Conservation (phyloP, 345 rosid species). For the Citrus medica region DNA sequence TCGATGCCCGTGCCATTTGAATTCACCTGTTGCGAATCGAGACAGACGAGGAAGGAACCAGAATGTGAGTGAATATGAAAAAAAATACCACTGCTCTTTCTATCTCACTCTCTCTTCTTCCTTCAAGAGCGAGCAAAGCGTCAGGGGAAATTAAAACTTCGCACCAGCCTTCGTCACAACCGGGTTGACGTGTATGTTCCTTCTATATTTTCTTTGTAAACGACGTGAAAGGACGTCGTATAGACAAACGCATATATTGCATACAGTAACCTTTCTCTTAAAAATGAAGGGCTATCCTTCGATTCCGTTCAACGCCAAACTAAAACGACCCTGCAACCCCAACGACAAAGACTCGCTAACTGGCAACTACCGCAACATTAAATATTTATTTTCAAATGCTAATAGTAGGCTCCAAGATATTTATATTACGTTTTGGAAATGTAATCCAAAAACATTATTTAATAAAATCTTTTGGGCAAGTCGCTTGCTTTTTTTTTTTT, state of each 20-base stretch:
- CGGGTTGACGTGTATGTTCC: too few species aligned
- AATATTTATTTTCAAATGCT: not conserved
- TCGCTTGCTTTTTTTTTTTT: too few species aligned
- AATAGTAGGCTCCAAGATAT: not conserved
- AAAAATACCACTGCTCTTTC: not conserved
- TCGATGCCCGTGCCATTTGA: slow-evolving; percentile 26
- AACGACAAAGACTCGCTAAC: slow-evolving; percentile 5
- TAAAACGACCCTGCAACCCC: not conserved
- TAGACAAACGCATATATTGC: fast-evolving
- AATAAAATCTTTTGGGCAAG: too few species aligned
- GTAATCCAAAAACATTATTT: too few species aligned
- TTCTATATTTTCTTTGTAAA: too few species aligned
- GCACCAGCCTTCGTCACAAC: too few species aligned
- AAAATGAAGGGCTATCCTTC: not conserved
- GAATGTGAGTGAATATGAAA: not conserved
- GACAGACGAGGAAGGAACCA: not conserved
- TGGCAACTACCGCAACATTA: not conserved
- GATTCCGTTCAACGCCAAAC: not conserved
- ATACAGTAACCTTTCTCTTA: not conserved
- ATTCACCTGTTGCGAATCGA: slow-evolving; percentile 1
- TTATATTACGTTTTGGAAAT: not conserved
- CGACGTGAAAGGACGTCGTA: too few species aligned
- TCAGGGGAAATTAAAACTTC: too few species aligned
- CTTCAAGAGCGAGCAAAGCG: too few species aligned
- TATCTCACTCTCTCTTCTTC: too few species aligned